A percentile compares a stretch with the other conserved stretches of the same genome.
Conservation (phyloP, 495 filamentous ascomycete genomes). For the Xylaria palmicola region DNA sequence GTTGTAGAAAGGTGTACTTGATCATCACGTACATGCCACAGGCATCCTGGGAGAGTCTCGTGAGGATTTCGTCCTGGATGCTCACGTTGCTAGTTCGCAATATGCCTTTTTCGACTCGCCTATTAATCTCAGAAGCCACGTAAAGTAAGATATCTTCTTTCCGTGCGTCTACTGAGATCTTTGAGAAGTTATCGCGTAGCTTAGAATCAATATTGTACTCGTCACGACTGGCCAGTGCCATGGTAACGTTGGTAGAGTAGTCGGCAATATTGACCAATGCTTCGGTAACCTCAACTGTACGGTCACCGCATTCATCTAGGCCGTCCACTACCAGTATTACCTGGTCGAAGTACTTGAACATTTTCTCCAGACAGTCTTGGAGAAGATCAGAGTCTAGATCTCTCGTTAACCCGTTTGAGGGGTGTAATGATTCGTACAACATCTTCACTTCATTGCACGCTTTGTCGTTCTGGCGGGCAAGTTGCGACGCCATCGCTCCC, state of each 20-base stretch:
- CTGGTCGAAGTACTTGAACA: constrained; percentile 21
- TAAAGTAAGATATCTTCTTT: constrained; percentile 35
- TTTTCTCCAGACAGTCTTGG: constrained; percentile 18
- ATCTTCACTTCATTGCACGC: constrained; percentile 27
- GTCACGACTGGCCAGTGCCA: constrained; percentile 26
- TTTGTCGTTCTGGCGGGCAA: constrained; percentile 35
- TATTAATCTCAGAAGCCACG: constrained; percentile 36
- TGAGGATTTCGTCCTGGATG: constrained; percentile 35
- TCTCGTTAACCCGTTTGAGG: not conserved
- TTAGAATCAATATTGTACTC: constrained; percentile 22
- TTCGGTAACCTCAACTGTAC: constrained; percentile 16
- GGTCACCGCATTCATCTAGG: constrained; percentile 29
- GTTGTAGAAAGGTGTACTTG: constrained; percentile 14
- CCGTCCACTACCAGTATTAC: constrained; percentile 33
- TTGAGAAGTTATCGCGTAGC: constrained; percentile 19
- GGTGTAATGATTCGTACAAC: constrained; percentile 24
- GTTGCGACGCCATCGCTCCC: constrained; percentile 32
- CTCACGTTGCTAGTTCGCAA: constrained; percentile 23
- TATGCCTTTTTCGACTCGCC: constrained; percentile 11
- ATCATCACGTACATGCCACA: constrained; percentile 26
- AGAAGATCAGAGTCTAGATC: constrained; percentile 5
- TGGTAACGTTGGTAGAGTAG: constrained; percentile 21
- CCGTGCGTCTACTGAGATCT: constrained; percentile 30
- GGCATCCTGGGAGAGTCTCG: constrained; percentile 19
- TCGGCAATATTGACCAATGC: constrained; percentile 15